Evolutionary conservation across 306 rosid genomes (phyloP), one percentile per base, ranked within the genome.

Genomic region (Dicorynia guianensis): DNA sequence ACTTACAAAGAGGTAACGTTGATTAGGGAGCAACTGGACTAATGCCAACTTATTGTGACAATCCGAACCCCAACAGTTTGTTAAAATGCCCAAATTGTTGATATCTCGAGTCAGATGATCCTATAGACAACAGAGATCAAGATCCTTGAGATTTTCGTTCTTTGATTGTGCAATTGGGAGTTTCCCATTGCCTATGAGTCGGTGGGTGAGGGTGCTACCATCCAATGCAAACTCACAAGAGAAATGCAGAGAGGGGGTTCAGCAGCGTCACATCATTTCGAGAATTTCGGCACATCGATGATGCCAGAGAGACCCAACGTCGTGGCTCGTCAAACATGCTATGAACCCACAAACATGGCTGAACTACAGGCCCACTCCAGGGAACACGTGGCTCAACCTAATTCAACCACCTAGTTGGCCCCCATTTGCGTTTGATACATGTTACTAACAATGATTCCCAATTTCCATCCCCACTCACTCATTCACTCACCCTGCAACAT

Each of bases 271-370:
- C 44, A 80, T 85, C 87, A 76, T 76, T 59, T 79, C 39, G 72
- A 80, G 87, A 79, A 84, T 90, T 80, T 90, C 13, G 86, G 79
- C 61, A 42, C 80, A 85, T 87, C 84, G 86, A 90, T 69, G 75
- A 76, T 46, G 81, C 83, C 90, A 87, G 34, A 57, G n/a, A 85
- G 85, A 80, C 71, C 63, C 76, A 79, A 81, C 86, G 67, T 19
- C 8, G 34, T 70, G 75, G 72, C 71, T 84, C 78, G 71, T 71
- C 84, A 76, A 79, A 67, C 76, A 72, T 70, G 81, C 80, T 79
- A 74, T 65, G 75, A 76, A 84, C 74, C 82, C 83, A 75, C 81
- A 76, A 76, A 73, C 86, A 76, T 81, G 44, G 66, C 66, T 76
- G 71, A 50, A 11, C 44, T 44, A 30, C 13, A 35, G 84, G 83